A percentile compares a stretch with the other conserved stretches of the same genome.
phyloP scores from a whole-genome alignment of 208 protist genomes.

The Leishmania turanica region DNA sequence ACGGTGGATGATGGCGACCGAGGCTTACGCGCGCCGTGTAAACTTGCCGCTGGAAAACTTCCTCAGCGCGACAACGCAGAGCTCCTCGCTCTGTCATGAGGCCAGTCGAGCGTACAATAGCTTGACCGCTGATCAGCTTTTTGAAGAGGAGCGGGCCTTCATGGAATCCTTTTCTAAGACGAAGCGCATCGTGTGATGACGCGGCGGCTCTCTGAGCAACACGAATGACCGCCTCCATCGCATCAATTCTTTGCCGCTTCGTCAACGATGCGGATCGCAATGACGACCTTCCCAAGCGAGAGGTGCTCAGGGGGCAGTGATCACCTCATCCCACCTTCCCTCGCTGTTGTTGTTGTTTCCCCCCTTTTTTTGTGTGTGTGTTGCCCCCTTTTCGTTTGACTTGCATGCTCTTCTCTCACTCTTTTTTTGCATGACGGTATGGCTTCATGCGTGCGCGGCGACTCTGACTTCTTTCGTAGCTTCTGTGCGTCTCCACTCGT shows the following conservation, averaged over 20 bases:
- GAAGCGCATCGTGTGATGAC: constrained; percentile 8
- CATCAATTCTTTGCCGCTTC: background rate
- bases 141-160: constrained; percentile 47
- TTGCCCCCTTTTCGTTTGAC: background rate
- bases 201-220: background rate
- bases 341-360: background rate
- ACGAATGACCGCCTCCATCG: background rate
- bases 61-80: background rate
- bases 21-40: constrained; percentile 29
- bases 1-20: constrained; percentile 50
- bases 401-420: background rate
- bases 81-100: constrained; percentile 7
- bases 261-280: background rate
- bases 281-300: background rate
- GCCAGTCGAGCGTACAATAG: constrained; percentile 19
- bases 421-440: background rate
- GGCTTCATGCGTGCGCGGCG: background rate
- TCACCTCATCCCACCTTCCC: background rate
- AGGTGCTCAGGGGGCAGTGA: background rate
- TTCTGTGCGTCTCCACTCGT: background rate
- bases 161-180: constrained; percentile 52
- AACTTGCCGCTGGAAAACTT: background rate
- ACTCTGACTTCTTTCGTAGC: background rate
- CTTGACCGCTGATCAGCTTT: constrained; percentile 46
- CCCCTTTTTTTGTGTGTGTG: constrained; percentile 5